Evolutionary conservation across 192 early-diverging fungal genomes (phyloP), one percentile per base, ranked within the genome.

Genomic region (Entomortierella beljakovae): DNA sequence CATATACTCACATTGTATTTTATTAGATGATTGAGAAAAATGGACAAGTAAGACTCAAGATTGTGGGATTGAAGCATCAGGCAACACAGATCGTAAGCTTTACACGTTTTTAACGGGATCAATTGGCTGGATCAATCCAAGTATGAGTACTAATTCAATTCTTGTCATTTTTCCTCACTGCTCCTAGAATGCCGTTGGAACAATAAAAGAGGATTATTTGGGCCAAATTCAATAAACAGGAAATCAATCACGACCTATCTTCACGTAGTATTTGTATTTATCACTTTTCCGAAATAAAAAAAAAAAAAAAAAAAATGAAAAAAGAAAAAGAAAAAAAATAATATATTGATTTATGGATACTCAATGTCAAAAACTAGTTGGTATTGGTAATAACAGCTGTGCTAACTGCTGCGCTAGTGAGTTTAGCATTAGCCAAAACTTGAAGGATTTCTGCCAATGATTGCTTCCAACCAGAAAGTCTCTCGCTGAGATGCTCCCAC

Each of bases 201-300:
- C 96, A 6, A 97, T 99, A 81, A 98, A 97, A 82, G 96, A 99
- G 73, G 96, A 99, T 89, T 99, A 94, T 62, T 80, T 98, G 53
- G 95, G 96, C 56, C 89, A 92, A 13, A 93, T 92, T 23, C 74
- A 77, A 58, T 77, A 70, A 86, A 85, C n/a, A 40, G 22, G 37
- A 58, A 37, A 25, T 6, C 23, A 25, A 25, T n/a, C n/a, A n/a
- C n/a, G n/a, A n/a, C n/a, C n/a, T n/a, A n/a, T n/a, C n/a, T n/a
- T n/a, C n/a, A n/a, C n/a, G n/a, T 43, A 18, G 42, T 43, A 43
- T 13, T 18, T 43, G 18, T 43, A 18, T 43, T 43, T 43, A 43
- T 13, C 9, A 43, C 9, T 43, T 13, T 13, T 13, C 9, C 18
- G 18, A 43, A 43, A 43, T 43, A 43, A 43, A 43, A 43, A 13